Conservation (phyloP, 2,329 filamentous ascomycete species). For the Diaporthe nobilis region DNA sequence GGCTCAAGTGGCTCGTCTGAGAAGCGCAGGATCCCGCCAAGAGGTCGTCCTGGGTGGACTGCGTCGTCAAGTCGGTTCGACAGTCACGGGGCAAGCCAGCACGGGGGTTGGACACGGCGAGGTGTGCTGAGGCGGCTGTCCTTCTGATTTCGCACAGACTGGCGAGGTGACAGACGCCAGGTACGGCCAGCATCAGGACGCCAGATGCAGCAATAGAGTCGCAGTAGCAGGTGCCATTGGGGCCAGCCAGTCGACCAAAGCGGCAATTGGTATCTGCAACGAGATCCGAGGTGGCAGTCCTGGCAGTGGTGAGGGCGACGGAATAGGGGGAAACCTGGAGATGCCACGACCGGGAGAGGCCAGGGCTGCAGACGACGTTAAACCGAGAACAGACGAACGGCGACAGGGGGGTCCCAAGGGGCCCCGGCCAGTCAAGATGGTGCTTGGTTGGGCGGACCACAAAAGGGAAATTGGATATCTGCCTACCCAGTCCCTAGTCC, state of each 20-base stretch:
- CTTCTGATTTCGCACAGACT: conserved; percentile 1
- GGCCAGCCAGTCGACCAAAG: conserved; percentile 6
- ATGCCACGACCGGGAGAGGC: conserved; percentile 21
- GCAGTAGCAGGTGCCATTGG: conserved; percentile 6
- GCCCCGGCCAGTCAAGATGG: conserved; percentile 13
- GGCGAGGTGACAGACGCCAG: not conserved
- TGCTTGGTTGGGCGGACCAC: conserved; percentile 24
- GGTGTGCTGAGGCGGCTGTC: not conserved
- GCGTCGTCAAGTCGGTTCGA: not conserved
- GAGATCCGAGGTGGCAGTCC: conserved; percentile 6
- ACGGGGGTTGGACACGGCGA: not conserved
- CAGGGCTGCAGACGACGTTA: conserved; percentile 17
- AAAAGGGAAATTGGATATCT: conserved; percentile 52
- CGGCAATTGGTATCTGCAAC: not conserved
- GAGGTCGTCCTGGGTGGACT: conserved; percentile 13
- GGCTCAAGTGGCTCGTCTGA: conserved; percentile 13
- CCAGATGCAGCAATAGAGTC: conserved; percentile 6
- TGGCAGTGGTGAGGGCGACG: conserved; percentile 8
- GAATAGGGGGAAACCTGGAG: conserved; percentile 30
- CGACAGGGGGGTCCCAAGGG: conserved; percentile 7
- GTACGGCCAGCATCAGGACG: not conserved
- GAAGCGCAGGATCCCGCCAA: conserved; percentile 29
- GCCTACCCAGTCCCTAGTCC: not conserved
- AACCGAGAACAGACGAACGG: conserved; percentile 26
- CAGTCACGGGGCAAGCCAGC: conserved; percentile 14